Percentiles rank a stretch among this genome's conserved stretches.
Conservation (phyloP, 331 rosid species). For the Pyracantha coccinea region DNA sequence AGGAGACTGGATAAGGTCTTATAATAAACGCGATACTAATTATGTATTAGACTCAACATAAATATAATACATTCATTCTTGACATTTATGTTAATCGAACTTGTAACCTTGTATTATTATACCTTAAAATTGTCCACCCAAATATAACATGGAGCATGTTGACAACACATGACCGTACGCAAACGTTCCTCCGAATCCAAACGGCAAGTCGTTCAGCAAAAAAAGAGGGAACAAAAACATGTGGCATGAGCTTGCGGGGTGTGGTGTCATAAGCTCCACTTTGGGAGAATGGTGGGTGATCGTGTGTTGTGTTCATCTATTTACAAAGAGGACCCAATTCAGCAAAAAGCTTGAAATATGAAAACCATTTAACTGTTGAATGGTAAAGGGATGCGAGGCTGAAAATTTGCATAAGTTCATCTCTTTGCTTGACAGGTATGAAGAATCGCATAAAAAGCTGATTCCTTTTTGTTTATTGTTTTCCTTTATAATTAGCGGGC, state of each 20-base stretch:
- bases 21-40: too few relatives aligned
- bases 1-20: fast-evolving
- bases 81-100: too few relatives aligned
- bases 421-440: background rate
- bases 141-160: too few relatives aligned
- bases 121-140: too few relatives aligned
- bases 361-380: background rate
- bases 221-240: background rate
- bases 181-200: background rate
- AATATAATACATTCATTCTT: too few relatives aligned
- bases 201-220: background rate
- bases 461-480: background rate
- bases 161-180: too few relatives aligned
- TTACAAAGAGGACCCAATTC: background rate
- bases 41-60: too few relatives aligned
- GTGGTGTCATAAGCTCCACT: background rate
- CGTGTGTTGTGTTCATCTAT: background rate
- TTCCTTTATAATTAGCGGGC: background rate
- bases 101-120: too few relatives aligned
- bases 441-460: background rate
- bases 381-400: background rate
- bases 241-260: background rate
- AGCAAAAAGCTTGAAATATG: background rate
- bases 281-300: background rate
- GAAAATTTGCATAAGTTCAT: background rate